phyloP scores from a whole-genome alignment of 2,329 filamentous ascomycete genomes.

The Paecilomyces dactylethromorphus region DNA sequence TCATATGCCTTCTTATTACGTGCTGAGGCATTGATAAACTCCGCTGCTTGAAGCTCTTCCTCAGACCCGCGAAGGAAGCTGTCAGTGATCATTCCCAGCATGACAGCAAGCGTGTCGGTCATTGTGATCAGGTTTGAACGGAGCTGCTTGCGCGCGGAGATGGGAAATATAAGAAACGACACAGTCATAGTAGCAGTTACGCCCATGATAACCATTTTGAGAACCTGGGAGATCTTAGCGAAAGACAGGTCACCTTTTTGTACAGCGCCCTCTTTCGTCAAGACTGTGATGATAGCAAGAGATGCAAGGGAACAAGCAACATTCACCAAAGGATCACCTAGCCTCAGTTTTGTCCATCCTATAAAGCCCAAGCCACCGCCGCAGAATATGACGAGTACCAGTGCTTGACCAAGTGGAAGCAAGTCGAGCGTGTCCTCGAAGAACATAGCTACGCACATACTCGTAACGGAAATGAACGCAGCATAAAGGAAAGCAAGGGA shows the following conservation, averaged over 20 bases:
- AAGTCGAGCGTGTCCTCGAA: conserved; percentile 63
- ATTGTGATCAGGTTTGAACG: conserved; percentile 67
- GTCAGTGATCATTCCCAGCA: conserved; percentile 72
- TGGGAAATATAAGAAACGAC: conserved; percentile 71
- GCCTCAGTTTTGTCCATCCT: conserved; percentile 76
- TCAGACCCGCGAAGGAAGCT: conserved; percentile 80
- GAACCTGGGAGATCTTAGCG: conserved; percentile 71
- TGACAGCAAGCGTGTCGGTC: conserved; percentile 70
- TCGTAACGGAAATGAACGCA: conserved; percentile 67
- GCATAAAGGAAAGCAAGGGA: conserved; percentile 73
- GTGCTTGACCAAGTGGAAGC: conserved; percentile 64
- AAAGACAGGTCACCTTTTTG: conserved; percentile 75
- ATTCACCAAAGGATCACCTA: conserved; percentile 73
- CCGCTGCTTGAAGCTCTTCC: conserved; percentile 62
- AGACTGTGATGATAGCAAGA: conserved; percentile 78
- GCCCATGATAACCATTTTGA: conserved; percentile 79
- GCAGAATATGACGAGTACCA: conserved; percentile 77
- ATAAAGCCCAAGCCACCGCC: conserved; percentile 82
- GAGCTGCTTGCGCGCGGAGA: conserved; percentile 68
- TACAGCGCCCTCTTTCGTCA: conserved; percentile 87
- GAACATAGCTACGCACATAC: conserved; percentile 81
- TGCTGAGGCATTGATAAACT: conserved; percentile 56
- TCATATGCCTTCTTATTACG: conserved; percentile 62
- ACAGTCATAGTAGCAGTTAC: conserved; percentile 65
- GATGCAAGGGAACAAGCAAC: conserved; percentile 80